Evolutionary conservation across 2,329 filamentous ascomycete genomes (phyloP), one percentile per base, ranked within the genome.

Genomic region (Beauveria caledonica): DNA sequence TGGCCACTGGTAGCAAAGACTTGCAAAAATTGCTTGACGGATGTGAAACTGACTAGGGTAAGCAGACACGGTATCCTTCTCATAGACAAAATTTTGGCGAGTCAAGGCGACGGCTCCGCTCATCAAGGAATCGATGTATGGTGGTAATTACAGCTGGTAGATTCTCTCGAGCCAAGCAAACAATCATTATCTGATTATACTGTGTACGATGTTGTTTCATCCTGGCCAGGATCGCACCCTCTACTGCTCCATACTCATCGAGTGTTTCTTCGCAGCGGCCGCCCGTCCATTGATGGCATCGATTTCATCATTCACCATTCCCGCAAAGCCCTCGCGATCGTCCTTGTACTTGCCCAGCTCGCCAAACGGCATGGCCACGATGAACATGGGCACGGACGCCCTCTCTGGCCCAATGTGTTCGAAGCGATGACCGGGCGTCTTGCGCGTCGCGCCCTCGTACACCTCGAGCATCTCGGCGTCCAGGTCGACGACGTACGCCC

Each of bases 401-500:
- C 21, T 25, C 1, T 23, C 25, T 1, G 25, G 5, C 7, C 51
- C 58, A 21, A 50, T n/a, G 13, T 54, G 3, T 5, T 15, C 23
- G 25, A 60, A 60, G 15, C 58, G 58, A 10, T 60, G 58, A 3
- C 45, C 42, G 1, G 50, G 58, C 4, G 40, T 27, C 51, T 60
- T 60, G 15, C 0, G 5, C 15, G 23, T 5, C 5, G 27, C 29
- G 19, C 51, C 58, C 40, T 21, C 17, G 40, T 49, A 55, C 21
- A 60, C 48, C 33, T 60, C 58, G 17, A 60, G 44, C 13, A 25
- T 42, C 1, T 55, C 50, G 17, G 15, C 6, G 44, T 60, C 58
- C 4, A 60, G 44, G 51, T 60, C 58, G 13, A 60, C 45, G 9
- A 60, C 58, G 51, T 60, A 60, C 8, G 58, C 42, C 50, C 51